phyloP scores from a whole-genome alignment of 768 basidiomycete genomes.

The Neoboletus brunneissimus region DNA sequence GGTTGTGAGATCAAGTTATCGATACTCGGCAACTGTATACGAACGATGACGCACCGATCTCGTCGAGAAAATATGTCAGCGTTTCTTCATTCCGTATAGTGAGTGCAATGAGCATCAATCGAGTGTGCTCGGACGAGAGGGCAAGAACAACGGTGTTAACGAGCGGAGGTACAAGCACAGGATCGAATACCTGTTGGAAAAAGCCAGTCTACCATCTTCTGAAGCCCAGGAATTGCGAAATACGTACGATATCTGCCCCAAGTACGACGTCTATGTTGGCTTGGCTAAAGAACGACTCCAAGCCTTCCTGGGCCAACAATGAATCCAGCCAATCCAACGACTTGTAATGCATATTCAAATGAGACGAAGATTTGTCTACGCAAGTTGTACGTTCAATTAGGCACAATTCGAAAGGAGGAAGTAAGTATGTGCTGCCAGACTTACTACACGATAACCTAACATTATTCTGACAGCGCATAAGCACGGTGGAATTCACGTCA shows the following conservation, averaged over 20 bases:
- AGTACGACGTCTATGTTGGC: slow-evolving; percentile 56
- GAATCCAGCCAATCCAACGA: slow-evolving; percentile 69
- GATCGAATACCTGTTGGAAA: slow-evolving; percentile 63
- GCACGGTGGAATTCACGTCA: slow-evolving; percentile 62
- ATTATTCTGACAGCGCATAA: slow-evolving; percentile 60
- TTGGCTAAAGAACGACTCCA: slow-evolving; percentile 34
- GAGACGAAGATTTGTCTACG: slow-evolving; percentile 53
- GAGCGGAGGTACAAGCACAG: slow-evolving; percentile 55
- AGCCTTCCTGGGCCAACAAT: slow-evolving; percentile 31
- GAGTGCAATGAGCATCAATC: slow-evolving; percentile 38
- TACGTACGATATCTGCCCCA: slow-evolving; percentile 65
- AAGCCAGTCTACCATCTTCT: not conserved
- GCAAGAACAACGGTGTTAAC: slow-evolving; percentile 43
- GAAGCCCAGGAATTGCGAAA: not conserved
- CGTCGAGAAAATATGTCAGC: slow-evolving; percentile 40
- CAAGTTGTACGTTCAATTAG: not conserved
- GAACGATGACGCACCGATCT: slow-evolving; percentile 27
- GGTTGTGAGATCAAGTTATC: not conserved
- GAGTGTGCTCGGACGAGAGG: slow-evolving; percentile 19
- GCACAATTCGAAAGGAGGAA: not conserved
- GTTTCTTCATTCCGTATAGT: slow-evolving; percentile 57
- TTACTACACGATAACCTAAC: slow-evolving; percentile 64
- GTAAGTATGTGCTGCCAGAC: slow-evolving; percentile 20
- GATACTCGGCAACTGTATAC: not conserved
- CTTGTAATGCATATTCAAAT: slow-evolving; percentile 43